phyloP scores from a whole-genome alignment of 345 rosid species.

The Linum tenue region DNA sequence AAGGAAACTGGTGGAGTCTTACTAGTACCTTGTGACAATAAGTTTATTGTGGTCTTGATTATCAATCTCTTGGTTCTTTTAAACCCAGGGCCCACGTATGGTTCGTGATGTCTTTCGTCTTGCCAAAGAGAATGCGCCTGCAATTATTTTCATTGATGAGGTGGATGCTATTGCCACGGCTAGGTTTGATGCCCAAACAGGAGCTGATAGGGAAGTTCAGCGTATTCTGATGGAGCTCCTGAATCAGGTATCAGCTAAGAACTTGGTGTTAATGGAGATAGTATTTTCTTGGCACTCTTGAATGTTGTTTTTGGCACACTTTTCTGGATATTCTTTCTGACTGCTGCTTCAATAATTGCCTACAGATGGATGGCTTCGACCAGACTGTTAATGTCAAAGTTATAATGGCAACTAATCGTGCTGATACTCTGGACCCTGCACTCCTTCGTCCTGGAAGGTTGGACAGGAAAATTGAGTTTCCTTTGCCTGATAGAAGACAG shows the following conservation, averaged over 20 bases:
- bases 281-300: not conserved
- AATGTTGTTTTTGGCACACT: constrained; percentile 6
- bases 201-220: constrained; percentile 99
- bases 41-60: not conserved
- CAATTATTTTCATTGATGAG: constrained; percentile 93
- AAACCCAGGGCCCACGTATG: constrained; percentile 95
- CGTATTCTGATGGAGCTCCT: constrained; percentile 92
- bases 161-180: constrained; percentile 99
- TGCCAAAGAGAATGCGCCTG: constrained; percentile 98
- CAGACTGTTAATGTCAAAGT: constrained; percentile 97
- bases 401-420: constrained; percentile 95
- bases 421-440: constrained; percentile 97
- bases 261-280: not conserved
- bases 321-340: constrained; percentile 15
- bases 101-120: constrained; percentile 99
- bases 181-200: constrained; percentile 99
- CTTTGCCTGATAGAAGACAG: constrained; percentile 93
- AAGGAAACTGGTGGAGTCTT: not conserved
- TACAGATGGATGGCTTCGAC: constrained; percentile 85
- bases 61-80: not conserved
- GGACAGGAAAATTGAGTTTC: constrained; percentile 89
- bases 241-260: constrained; percentile 51
- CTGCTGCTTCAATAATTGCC: constrained; percentile 5
- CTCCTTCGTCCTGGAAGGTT: constrained; percentile 97
- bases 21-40: not conserved